These are phyloP conservation scores for Leishmania tarentolae DNA, from an alignment of 208 protist genomes.

Conservation along the genomic window DNA sequence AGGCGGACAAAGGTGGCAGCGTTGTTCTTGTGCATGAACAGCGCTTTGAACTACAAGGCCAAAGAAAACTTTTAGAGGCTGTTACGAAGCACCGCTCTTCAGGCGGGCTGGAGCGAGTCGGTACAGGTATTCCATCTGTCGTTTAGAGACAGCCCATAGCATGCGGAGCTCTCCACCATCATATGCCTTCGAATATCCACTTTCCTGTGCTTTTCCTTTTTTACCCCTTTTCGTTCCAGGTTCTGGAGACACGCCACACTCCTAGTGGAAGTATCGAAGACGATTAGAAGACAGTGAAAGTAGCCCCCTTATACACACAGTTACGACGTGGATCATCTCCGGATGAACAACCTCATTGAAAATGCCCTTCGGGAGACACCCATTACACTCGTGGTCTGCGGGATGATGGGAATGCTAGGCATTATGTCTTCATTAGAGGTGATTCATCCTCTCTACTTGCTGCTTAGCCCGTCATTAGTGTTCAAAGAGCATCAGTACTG, in stretches of 20 bases:
- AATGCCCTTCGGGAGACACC: slow-evolving; percentile 29
- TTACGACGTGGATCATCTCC: not conserved
- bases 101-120: not conserved
- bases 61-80: not conserved
- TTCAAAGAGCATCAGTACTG: slow-evolving; percentile 86
- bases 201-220: not conserved
- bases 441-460: slow-evolving; percentile 68
- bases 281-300: not conserved
- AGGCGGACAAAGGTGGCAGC: not conserved
- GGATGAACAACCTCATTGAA: slow-evolving; percentile 31
- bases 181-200: not conserved
- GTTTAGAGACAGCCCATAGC: not conserved
- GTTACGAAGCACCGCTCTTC: not conserved
- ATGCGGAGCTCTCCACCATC: not conserved
- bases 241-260: not conserved
- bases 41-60: not conserved
- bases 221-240: not conserved
- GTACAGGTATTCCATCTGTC: not conserved
- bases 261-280: not conserved
- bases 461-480: slow-evolving; percentile 71
- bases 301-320: not conserved
- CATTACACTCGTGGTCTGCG: slow-evolving; percentile 26
- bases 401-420: slow-evolving; percentile 46
- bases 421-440: slow-evolving; percentile 45
- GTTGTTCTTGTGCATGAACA: not conserved